Conservation (phyloP, 371 early-diverging fungal species). For the Lichtheimia corymbifera region DNA sequence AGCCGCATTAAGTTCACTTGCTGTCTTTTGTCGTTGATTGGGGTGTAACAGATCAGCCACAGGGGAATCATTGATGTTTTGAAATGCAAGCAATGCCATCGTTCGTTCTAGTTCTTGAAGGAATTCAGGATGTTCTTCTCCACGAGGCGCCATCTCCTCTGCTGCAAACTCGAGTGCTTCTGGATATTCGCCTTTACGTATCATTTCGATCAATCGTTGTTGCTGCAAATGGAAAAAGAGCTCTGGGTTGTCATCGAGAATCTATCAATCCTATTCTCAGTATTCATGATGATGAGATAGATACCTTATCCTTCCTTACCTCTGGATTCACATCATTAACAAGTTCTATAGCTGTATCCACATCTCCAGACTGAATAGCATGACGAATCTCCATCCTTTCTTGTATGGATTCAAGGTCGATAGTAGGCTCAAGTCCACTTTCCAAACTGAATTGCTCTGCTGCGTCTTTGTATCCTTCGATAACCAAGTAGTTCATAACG, state of each 20-base stretch:
- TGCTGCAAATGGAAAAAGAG: slow-evolving; percentile 95
- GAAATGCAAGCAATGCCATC: slow-evolving; percentile 95
- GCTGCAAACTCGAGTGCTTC: slow-evolving; percentile 95
- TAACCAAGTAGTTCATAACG: slow-evolving; percentile 96
- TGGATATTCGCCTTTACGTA: slow-evolving; percentile 73
- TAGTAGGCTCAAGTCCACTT: slow-evolving; percentile 73
- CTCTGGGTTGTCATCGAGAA: slow-evolving; percentile 93
- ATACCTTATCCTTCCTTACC: slow-evolving; percentile 43
- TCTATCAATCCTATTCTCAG: slow-evolving; percentile 44
- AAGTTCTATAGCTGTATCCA: slow-evolving; percentile 91
- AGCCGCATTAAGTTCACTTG: slow-evolving; percentile 92
- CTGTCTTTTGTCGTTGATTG: slow-evolving; percentile 89
- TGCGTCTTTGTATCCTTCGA: slow-evolving; percentile 98
- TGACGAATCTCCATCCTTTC: slow-evolving; percentile 93
- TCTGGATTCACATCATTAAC: slow-evolving; percentile 97
- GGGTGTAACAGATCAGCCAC: slow-evolving; percentile 84
- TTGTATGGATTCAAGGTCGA: slow-evolving; percentile 88
- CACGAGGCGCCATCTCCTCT: slow-evolving; percentile 95
- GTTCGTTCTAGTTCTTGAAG: slow-evolving; percentile 91
- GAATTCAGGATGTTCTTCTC: slow-evolving; percentile 94
- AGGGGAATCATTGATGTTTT: slow-evolving; percentile 63
- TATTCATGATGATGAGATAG: background rate
- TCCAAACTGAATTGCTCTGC: slow-evolving; percentile 93
- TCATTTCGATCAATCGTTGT: slow-evolving; percentile 93
- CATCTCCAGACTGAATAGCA: slow-evolving; percentile 87